Percentiles rank a stretch among this genome's conserved stretches.
Conservation (phyloP, 371 early-diverging fungal genomes). For the Dinochytrium kinnereticum region DNA sequence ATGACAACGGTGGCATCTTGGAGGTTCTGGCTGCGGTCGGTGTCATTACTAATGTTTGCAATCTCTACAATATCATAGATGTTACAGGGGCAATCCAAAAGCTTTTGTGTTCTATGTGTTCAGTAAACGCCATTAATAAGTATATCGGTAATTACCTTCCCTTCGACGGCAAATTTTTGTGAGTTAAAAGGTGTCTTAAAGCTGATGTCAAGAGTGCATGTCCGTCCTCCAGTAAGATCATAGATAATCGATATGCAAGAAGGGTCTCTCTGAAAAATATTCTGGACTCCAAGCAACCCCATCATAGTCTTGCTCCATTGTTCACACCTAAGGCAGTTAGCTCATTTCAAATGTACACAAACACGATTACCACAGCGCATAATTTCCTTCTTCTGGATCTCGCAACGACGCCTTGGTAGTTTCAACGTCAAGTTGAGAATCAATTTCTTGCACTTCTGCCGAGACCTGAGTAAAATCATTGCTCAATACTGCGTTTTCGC, state of each 20-base stretch:
- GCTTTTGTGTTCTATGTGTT: constrained; percentile 10
- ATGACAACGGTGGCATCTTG: not conserved
- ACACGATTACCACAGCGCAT: constrained; percentile 34
- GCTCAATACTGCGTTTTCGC: constrained; percentile 6
- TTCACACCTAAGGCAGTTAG: no score
- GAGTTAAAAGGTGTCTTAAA: not conserved
- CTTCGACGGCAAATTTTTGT: constrained; percentile 19
- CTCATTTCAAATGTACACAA: not conserved
- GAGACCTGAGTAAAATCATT: not conserved
- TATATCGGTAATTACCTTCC: constrained; percentile 30
- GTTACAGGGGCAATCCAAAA: constrained; percentile 20
- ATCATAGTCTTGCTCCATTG: constrained; percentile 32
- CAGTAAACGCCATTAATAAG: not conserved
- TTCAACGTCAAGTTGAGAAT: constrained; percentile 25
- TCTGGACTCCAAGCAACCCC: constrained; percentile 30
- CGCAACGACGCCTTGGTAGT: constrained; percentile 17
- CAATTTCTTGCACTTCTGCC: not conserved
- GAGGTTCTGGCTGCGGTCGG: not conserved
- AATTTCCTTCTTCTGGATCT: constrained; percentile 40
- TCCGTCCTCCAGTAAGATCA: constrained; percentile 17
- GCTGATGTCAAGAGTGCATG: constrained; percentile 14
- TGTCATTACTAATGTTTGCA: constrained; percentile 23
- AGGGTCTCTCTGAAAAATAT: constrained; percentile 24
- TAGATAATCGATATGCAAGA: constrained; percentile 33
- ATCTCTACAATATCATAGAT: constrained; percentile 34